These are phyloP conservation scores for Pinus tabuliformis DNA, from an alignment of 75 land plant species.

Conservation along the genomic window DNA sequence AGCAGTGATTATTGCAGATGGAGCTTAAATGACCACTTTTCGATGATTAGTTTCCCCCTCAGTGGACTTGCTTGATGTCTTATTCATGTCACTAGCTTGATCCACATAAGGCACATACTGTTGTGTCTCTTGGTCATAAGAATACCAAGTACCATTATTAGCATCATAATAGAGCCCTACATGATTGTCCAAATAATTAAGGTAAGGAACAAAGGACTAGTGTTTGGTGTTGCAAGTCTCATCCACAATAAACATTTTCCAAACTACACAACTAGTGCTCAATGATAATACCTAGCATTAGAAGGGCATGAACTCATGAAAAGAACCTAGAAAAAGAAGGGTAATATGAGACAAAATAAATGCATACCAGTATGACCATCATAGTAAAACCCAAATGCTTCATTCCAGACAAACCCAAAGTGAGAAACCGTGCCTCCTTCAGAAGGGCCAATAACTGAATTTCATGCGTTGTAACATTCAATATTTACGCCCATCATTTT, in stretches of 20 bases:
- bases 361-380: slow-evolving; percentile 81
- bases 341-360: not conserved
- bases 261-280: not conserved
- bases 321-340: not conserved
- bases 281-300: not conserved
- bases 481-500: slow-evolving; percentile 4
- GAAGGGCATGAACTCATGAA: not conserved
- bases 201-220: not conserved
- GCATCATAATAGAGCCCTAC: slow-evolving; percentile 99
- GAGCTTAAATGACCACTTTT: slow-evolving; percentile 71
- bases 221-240: not conserved
- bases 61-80: slow-evolving; percentile 27
- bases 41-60: slow-evolving; percentile 29
- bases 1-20: slow-evolving; percentile 52
- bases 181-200: not conserved
- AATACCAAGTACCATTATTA: slow-evolving; percentile 89
- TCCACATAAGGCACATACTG: slow-evolving; percentile 81
- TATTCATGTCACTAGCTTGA: slow-evolving; percentile 28
- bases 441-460: slow-evolving; percentile 18
- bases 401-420: slow-evolving; percentile 99
- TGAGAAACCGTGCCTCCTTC: slow-evolving; percentile 52
- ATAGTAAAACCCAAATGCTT: slow-evolving; percentile 97
- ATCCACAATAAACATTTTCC: not conserved
- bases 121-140: slow-evolving; percentile 80
- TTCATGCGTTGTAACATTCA: slow-evolving; percentile 9